phyloP scores from a whole-genome alignment of 352 stramenopile species.

The Blastocystis sp. region DNA sequence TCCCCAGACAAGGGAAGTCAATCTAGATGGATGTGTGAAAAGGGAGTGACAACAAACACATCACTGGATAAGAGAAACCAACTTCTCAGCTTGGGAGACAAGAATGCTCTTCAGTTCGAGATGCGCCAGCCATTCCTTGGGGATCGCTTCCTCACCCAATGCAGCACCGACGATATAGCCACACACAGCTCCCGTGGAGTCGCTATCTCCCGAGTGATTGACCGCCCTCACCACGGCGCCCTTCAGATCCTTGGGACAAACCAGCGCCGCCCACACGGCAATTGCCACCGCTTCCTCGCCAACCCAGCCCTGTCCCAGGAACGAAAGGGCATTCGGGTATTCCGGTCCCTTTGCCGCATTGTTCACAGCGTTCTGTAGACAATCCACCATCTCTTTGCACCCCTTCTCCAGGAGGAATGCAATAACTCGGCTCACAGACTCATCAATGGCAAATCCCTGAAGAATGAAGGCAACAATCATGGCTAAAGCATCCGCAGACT shows the following conservation, averaged over 20 bases:
- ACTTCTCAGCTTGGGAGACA: not conserved
- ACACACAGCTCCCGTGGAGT: conserved; percentile 20
- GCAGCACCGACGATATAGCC: conserved; percentile 47
- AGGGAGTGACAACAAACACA: no score
- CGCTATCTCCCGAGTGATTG: conserved; percentile 62
- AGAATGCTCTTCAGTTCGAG: conserved; percentile 43
- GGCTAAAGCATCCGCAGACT: not conserved
- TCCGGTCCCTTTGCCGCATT: not conserved
- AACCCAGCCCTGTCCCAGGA: conserved; percentile 14
- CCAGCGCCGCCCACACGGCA: conserved; percentile 32
- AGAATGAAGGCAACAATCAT: not conserved
- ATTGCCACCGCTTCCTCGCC: conserved; percentile 48
- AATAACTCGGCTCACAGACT: not conserved
- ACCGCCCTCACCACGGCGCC: conserved; percentile 9
- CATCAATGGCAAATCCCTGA: not conserved
- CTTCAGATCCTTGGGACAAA: conserved; percentile 33
- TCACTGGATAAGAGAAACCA: not conserved
- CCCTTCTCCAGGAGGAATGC: not conserved
- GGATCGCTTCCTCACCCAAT: conserved; percentile 25
- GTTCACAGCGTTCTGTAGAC: conserved; percentile 14
- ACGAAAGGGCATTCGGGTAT: not conserved
- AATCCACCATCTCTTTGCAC: not conserved
- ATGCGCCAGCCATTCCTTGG: conserved; percentile 19
- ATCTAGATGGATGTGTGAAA: no score
- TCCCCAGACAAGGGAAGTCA: no score